These are phyloP conservation scores for Artomyces pyxidatus DNA, from an alignment of 768 basidiomycete species.

Conservation along the genomic window DNA sequence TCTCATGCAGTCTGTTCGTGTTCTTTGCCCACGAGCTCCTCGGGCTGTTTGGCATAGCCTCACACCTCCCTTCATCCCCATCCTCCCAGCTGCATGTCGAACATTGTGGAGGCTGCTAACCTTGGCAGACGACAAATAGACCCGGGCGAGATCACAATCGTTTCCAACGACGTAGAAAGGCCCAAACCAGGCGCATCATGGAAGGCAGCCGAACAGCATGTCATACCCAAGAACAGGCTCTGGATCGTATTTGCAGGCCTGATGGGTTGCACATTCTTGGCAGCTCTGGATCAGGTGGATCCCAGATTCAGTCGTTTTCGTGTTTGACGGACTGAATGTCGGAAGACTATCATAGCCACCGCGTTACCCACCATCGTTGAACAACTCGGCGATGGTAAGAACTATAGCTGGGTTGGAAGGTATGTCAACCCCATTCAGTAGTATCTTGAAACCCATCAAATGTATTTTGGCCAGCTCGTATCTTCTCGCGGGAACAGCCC, in stretches of 20 bases:
- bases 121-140: too few species aligned
- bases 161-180: too few species aligned
- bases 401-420: slow-evolving; percentile 46
- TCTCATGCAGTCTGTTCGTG: too few species aligned
- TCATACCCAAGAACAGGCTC: slow-evolving; percentile 35
- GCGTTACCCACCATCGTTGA: slow-evolving; percentile 43
- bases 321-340: not conserved
- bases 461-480: slow-evolving; percentile 45
- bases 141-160: too few species aligned
- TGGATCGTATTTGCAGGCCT: slow-evolving; percentile 36
- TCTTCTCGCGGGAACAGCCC: slow-evolving; percentile 56
- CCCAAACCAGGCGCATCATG: too few species aligned
- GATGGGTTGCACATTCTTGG: slow-evolving; percentile 36
- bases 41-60: too few species aligned
- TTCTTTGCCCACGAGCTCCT: too few species aligned
- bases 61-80: too few species aligned
- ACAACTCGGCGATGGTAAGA: slow-evolving; percentile 35
- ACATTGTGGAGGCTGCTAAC: too few species aligned
- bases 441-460: not conserved
- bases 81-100: too few species aligned
- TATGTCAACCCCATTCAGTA: slow-evolving; percentile 6
- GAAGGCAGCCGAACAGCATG: slow-evolving; percentile 35
- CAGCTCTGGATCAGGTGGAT: slow-evolving; percentile 39
- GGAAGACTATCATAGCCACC: slow-evolving; percentile 38
- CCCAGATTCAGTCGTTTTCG: not conserved